Evolutionary conservation across 2,329 filamentous ascomycete genomes (phyloP).

Genomic region (Ceratocystis cacaofunesta): DNA sequence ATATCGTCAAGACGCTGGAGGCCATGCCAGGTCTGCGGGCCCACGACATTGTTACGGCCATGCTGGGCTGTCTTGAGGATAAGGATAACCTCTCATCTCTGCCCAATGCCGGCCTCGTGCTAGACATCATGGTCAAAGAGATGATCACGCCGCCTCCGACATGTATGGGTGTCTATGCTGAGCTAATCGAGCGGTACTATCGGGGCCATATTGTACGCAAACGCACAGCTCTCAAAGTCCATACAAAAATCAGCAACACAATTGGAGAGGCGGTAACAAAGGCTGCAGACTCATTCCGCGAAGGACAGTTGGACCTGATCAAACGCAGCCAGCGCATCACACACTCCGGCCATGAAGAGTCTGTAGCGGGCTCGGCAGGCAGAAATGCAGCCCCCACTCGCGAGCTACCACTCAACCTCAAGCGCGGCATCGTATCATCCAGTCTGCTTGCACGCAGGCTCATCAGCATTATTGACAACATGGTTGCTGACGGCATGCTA

Average conservation of each 20-base stretch:
- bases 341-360: background rate
- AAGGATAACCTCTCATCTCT: slow-evolving; percentile 59
- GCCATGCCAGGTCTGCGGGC: slow-evolving; percentile 33
- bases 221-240: background rate
- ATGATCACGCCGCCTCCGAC: slow-evolving; percentile 19
- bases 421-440: slow-evolving; percentile 3
- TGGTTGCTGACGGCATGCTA: slow-evolving; percentile 9
- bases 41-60: slow-evolving; percentile 14
- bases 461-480: slow-evolving; percentile 8
- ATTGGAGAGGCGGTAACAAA: background rate
- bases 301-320: slow-evolving; percentile 13
- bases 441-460: slow-evolving; percentile 22
- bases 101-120: slow-evolving; percentile 45
- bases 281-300: slow-evolving; percentile 3
- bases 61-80: slow-evolving; percentile 49
- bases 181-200: slow-evolving; percentile 14
- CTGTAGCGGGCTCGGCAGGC: background rate
- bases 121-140: slow-evolving; percentile 41
- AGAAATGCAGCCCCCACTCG: background rate
- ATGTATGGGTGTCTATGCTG: slow-evolving; percentile 2
- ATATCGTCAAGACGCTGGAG: slow-evolving; percentile 44
- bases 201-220: slow-evolving; percentile 1
- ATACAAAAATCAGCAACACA: background rate
- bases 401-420: slow-evolving; percentile 7
- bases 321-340: background rate